A percentile compares a stretch with the other conserved stretches of the same genome.
Evolutionary conservation across 768 basidiomycete species (phyloP).

Genomic region (Pleurotus ostreatus): DNA sequence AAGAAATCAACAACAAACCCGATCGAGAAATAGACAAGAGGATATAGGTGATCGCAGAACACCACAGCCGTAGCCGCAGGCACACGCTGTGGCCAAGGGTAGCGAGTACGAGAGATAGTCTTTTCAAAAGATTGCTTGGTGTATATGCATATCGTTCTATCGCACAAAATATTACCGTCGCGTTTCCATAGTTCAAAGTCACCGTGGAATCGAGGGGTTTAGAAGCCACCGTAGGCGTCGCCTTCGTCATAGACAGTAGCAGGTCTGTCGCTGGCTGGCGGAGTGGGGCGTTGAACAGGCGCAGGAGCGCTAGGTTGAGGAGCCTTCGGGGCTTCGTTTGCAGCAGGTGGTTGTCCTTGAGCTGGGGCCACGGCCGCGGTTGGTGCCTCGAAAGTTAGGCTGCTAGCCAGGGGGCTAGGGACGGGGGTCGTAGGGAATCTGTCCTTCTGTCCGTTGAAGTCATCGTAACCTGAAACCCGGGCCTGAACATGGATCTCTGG

Average conservation of each 20-base stretch:
- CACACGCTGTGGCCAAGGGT: too few species aligned
- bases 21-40: too few species aligned
- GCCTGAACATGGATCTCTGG: conserved; percentile 32
- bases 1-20: too few species aligned
- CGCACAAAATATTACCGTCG: too few species aligned
- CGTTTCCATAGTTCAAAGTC: too few species aligned
- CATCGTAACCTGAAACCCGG: conserved; percentile 23
- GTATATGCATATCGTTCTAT: too few species aligned
- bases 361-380: background rate
- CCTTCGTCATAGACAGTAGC: conserved; percentile 11
- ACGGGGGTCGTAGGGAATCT: conserved; percentile 12
- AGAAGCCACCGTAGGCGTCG: conserved; percentile 15
- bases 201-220: background rate
- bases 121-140: too few species aligned
- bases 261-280: conserved; percentile 20
- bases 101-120: too few species aligned
- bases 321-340: background rate
- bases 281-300: background rate
- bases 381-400: conserved; percentile 5
- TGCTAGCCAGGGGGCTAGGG: conserved; percentile 11
- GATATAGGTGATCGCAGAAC: too few species aligned
- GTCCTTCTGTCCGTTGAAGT: conserved; percentile 15
- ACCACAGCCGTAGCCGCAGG: too few species aligned
- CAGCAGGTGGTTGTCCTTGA: background rate
- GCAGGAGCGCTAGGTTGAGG: background rate